These are phyloP conservation scores for Backusella luteola DNA, from an alignment of 192 early-diverging fungal species.

Conservation along the genomic window DNA sequence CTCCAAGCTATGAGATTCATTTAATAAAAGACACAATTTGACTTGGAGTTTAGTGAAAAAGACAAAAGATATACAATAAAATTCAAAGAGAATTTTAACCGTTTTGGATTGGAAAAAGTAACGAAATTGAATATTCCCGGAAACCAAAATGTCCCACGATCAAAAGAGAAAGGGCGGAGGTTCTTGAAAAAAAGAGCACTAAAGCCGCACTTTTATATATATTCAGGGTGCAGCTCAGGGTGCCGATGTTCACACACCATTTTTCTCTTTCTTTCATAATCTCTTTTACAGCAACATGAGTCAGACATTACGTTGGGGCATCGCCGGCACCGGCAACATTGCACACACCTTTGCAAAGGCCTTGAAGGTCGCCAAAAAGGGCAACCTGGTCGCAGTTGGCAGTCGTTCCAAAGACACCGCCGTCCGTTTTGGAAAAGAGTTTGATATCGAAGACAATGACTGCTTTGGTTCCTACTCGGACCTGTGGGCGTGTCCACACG, in stretches of 20 bases:
- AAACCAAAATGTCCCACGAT: not conserved
- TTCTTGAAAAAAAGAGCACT: not conserved
- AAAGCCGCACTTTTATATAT: not conserved
- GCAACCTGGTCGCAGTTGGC: slow-evolving; percentile 26
- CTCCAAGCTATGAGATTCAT: too few species aligned
- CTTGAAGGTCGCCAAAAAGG: slow-evolving; percentile 19
- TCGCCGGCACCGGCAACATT: slow-evolving; percentile 39
- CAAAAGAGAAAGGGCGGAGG: not conserved
- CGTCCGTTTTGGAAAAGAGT: slow-evolving; percentile 20
- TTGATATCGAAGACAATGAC: not conserved
- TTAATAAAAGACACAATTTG: not conserved
- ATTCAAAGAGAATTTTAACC: not conserved
- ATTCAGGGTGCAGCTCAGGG: not conserved
- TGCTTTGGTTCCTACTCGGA: slow-evolving; percentile 46
- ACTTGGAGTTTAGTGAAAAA: not conserved
- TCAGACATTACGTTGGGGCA: slow-evolving; percentile 33
- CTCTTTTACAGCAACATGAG: not conserved
- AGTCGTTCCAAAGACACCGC: slow-evolving; percentile 24
- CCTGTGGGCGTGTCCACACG: slow-evolving; percentile 44
- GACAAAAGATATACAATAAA: not conserved
- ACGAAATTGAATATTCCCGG: not conserved
- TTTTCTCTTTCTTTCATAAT: not conserved
- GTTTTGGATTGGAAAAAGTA: not conserved
- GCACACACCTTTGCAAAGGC: slow-evolving; percentile 36
- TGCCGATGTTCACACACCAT: not conserved